phyloP scores from a whole-genome alignment of 2,329 filamentous ascomycete species.

The Alternaria sp. region DNA sequence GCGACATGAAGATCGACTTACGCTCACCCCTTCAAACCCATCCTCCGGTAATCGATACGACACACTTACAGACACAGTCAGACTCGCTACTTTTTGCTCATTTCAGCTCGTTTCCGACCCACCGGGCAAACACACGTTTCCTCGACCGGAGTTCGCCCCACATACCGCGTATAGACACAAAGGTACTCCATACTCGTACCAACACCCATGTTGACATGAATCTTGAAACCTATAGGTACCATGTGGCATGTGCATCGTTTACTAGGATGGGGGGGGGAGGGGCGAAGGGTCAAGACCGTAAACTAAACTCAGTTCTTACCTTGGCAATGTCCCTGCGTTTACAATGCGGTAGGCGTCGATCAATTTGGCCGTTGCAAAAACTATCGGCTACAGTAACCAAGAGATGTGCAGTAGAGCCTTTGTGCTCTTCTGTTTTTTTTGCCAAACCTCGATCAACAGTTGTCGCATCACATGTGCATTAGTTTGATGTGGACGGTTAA shows the following conservation, averaged over 20 bases:
- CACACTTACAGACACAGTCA: not conserved
- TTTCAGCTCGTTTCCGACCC: not conserved
- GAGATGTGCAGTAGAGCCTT: constrained; percentile 1
- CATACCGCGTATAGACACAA: not conserved
- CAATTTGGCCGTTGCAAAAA: not conserved
- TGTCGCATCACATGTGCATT: not conserved
- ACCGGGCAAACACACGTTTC: not conserved
- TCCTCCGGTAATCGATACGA: not conserved
- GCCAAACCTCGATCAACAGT: not conserved
- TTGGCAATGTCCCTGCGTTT: not conserved
- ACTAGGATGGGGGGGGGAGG: not conserved
- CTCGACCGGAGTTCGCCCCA: too few relatives aligned
- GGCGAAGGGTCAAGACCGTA: not conserved
- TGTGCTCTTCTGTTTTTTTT: not conserved
- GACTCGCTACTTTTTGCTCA: not conserved
- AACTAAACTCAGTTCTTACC: not conserved
- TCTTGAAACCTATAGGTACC: not conserved
- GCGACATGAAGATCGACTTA: constrained; percentile 6
- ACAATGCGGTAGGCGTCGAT: not conserved
- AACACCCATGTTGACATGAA: not conserved
- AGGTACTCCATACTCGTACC: not conserved
- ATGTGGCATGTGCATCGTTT: not conserved
- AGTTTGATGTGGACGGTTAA: not conserved
- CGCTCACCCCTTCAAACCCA: not conserved
- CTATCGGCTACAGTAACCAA: constrained; percentile 1